Percentiles rank a stretch among this genome's conserved stretches.
These are phyloP conservation scores for Claviceps maximensis DNA, from an alignment of 2,329 filamentous ascomycete species.

Conservation along the genomic window DNA sequence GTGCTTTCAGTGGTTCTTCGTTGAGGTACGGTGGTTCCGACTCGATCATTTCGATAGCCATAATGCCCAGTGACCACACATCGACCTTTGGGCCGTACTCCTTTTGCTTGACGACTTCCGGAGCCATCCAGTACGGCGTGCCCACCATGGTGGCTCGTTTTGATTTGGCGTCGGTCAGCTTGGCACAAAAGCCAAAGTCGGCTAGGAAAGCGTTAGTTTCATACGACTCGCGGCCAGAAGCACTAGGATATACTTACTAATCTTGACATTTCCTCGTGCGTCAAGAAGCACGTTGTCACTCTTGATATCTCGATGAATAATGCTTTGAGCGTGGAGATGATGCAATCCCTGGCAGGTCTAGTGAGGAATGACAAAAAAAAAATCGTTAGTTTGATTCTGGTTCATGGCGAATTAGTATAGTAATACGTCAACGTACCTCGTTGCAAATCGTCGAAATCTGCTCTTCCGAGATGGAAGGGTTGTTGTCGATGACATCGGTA, in stretches of 20 bases:
- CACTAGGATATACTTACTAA: constrained; percentile 51
- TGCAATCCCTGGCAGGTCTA: constrained; percentile 92
- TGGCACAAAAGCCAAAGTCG: constrained; percentile 98
- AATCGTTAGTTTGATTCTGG: neutral
- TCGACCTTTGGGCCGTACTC: constrained; percentile 98
- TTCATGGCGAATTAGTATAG: neutral
- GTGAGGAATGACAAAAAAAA: neutral
- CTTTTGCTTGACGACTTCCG: constrained; percentile 98
- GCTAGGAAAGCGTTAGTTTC: constrained; percentile 41
- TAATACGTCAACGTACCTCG: constrained; percentile 54
- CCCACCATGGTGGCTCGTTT: constrained; percentile 99
- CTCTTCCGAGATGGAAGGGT: constrained; percentile 82
- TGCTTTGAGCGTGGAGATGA: constrained; percentile 88
- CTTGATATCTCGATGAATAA: constrained; percentile 99
- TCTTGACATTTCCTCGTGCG: constrained; percentile 91
- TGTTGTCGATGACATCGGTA: constrained; percentile 98
- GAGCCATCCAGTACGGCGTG: constrained; percentile 99
- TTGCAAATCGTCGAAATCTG: constrained; percentile 96
- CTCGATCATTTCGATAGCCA: constrained; percentile 99
- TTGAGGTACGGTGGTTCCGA: constrained; percentile 96
- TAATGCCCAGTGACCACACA: constrained; percentile 97
- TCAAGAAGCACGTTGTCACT: constrained; percentile 95
- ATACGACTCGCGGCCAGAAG: neutral
- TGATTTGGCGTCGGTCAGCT: constrained; percentile 89
- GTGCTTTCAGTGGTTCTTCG: constrained; percentile 90